Evolutionary conservation across 371 early-diverging fungal species (phyloP), one percentile per base, ranked within the genome.

Genomic region (Catenaria anguillulae): DNA sequence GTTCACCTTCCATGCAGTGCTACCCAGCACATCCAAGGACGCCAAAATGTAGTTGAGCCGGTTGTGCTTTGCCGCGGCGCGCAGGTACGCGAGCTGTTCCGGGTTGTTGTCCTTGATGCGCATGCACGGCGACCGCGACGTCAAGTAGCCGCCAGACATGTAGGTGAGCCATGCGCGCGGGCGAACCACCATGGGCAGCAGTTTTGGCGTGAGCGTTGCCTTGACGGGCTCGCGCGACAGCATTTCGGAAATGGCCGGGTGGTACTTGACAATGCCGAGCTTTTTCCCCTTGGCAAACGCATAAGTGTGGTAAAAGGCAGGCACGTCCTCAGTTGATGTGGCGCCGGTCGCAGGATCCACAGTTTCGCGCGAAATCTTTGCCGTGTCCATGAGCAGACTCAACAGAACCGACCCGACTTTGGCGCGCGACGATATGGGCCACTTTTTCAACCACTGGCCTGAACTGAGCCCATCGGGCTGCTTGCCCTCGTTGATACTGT

Each of bases 141-240:
- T 81, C n/a, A 94, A 70, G 66, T 94, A 96, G 10, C 97, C 98
- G 55, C 98, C 98, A 13, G 81, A 76, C 50, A 85, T 83, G 66
- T 81, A 86, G 0, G 86, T 80, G n/a, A 92, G 63, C 98, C 98
- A 97, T 12, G 97, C 94, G 0, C 83, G 81, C 55, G 98, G 98
- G 37, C 83, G 84, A 2, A 94, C 87, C 50, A 97, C 70, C 98
- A 97, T 97, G 29, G 98, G 98, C 36, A 97, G 74, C 33, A 85
- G 70, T 45, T 89, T 83, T 0, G 94, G 88, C 31, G 24, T 13
- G 31, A 87, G 72, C 5, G 80, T 77, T 35, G 83, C 79, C 21
- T 75, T 72, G 31, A 85, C 70, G 19, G 84, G 79, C 37, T 84
- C 84, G 37, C 69, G 70, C 29, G 82, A 72, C 24, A 94, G 73